Conservation (phyloP, 2,329 filamentous ascomycete species). For the Lecanicillium sp. region DNA sequence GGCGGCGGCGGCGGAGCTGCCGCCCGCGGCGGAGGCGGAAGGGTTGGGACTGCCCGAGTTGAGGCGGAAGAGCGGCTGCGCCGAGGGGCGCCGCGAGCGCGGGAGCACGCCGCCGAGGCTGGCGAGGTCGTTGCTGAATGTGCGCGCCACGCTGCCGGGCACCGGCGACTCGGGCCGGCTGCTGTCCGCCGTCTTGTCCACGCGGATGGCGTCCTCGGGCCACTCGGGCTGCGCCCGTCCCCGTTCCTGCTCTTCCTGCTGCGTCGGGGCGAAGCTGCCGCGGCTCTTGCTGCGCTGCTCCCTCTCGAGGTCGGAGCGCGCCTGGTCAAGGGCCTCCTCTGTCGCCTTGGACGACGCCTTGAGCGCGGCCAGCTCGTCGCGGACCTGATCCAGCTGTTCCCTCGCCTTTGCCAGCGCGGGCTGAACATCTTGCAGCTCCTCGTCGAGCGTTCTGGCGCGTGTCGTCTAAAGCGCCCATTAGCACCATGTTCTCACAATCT, state of each 20-base stretch:
- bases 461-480: constrained; percentile 44
- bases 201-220: constrained; percentile 43
- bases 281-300: constrained; percentile 31
- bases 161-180: constrained; percentile 51
- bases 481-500: not conserved
- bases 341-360: constrained; percentile 60
- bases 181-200: constrained; percentile 34
- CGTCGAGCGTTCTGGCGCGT: constrained; percentile 63
- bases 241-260: constrained; percentile 19
- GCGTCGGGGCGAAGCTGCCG: constrained; percentile 34
- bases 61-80: constrained; percentile 31
- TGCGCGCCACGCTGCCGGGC: constrained; percentile 40
- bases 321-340: constrained; percentile 57
- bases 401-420: constrained; percentile 59
- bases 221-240: constrained; percentile 45
- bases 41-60: constrained; percentile 32
- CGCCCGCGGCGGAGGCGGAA: constrained; percentile 30
- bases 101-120: constrained; percentile 28
- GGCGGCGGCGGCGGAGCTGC: constrained; percentile 33
- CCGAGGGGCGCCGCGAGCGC: constrained; percentile 41
- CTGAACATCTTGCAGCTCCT: constrained; percentile 70
- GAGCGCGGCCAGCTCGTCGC: constrained; percentile 54
- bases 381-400: constrained; percentile 56
- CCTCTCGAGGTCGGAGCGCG: constrained; percentile 44
- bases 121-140: constrained; percentile 49